Evolutionary conservation across 2,329 filamentous ascomycete species (phyloP).

Genomic region (Dissoconium aciculare): DNA sequence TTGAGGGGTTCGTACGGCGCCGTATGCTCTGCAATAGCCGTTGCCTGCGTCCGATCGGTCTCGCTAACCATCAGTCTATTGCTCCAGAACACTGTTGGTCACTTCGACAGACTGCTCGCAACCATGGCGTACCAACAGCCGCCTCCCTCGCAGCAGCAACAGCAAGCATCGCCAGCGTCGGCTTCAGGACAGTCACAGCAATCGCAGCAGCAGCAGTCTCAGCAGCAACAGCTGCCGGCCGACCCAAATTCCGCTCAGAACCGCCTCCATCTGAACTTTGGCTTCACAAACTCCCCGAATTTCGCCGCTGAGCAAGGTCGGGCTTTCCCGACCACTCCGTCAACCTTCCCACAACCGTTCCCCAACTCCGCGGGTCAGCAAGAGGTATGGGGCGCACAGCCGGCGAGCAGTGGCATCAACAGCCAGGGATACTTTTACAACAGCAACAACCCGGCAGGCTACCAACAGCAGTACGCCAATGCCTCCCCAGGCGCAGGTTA

Average conservation of each 20-base stretch:
- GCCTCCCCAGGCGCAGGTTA: constrained; percentile 38
- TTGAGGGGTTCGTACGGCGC: too few relatives aligned
- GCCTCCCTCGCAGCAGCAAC: constrained; percentile 10
- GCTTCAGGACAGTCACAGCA: constrained; percentile 13
- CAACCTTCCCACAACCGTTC: constrained; percentile 84
- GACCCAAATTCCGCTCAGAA: constrained; percentile 24
- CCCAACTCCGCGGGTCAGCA: constrained; percentile 45
- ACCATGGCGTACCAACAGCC: constrained; percentile 2
- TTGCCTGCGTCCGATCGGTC: too few relatives aligned
- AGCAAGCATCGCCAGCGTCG: constrained; percentile 13
- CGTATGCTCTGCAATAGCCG: too few relatives aligned
- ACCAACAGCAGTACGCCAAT: constrained; percentile 21
- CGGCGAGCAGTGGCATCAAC: constrained; percentile 27
- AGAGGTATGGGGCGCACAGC: constrained; percentile 42
- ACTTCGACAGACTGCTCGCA: too few relatives aligned
- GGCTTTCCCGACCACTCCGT: constrained; percentile 57
- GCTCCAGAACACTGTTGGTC: too few relatives aligned
- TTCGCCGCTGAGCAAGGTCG: constrained; percentile 31
- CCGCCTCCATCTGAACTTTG: constrained; percentile 39
- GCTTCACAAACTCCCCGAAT: constrained; percentile 31
- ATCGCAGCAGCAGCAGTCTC: constrained; percentile 10
- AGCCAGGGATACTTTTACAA: constrained; percentile 37
- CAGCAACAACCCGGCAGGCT: constrained; percentile 27
- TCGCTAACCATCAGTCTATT: too few relatives aligned
- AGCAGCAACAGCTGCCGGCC: constrained; percentile 14